These are phyloP conservation scores for Neoboletus magnificus DNA, from an alignment of 768 basidiomycete species.

Conservation along the genomic window DNA sequence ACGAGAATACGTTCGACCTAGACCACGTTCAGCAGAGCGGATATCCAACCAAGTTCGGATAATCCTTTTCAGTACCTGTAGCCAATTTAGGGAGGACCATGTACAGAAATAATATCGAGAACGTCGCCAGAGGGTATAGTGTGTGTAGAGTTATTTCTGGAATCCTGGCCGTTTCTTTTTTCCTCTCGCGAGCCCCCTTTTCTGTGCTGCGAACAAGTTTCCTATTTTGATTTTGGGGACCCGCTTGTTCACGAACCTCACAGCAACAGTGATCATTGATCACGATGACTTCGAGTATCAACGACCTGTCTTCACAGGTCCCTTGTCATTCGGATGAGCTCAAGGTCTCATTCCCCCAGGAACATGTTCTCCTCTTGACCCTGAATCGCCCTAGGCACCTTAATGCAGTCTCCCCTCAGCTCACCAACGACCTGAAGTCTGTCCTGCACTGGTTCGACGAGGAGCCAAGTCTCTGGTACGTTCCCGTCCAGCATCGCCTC, in stretches of 20 bases:
- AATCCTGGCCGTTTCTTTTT: neutral
- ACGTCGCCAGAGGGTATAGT: neutral
- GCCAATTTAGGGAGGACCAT: neutral
- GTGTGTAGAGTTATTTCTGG: neutral
- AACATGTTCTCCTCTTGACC: slow-evolving; percentile 52
- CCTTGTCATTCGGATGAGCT: slow-evolving; percentile 37
- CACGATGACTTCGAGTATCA: neutral
- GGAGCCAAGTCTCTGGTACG: slow-evolving; percentile 69
- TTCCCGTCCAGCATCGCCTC: neutral
- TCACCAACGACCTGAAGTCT: slow-evolving; percentile 49
- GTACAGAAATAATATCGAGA: neutral
- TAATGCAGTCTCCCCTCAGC: slow-evolving; percentile 69
- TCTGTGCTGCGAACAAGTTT: slow-evolving; percentile 6
- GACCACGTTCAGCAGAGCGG: neutral
- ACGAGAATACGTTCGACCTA: neutral
- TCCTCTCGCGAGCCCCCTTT: no score
- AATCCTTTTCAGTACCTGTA: slow-evolving; percentile 10
- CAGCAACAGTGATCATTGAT: neutral
- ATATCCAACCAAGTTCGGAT: slow-evolving; percentile 7
- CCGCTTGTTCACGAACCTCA: neutral
- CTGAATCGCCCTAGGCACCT: slow-evolving; percentile 67
- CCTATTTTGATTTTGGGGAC: neutral
- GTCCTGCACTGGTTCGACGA: slow-evolving; percentile 72
- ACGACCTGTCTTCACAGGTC: neutral
- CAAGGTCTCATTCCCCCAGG: slow-evolving; percentile 40